A percentile compares a stretch with the other conserved stretches of the same genome.
Conservation (phyloP, 176 grass and related monocot species). For the Areca catechu region DNA sequence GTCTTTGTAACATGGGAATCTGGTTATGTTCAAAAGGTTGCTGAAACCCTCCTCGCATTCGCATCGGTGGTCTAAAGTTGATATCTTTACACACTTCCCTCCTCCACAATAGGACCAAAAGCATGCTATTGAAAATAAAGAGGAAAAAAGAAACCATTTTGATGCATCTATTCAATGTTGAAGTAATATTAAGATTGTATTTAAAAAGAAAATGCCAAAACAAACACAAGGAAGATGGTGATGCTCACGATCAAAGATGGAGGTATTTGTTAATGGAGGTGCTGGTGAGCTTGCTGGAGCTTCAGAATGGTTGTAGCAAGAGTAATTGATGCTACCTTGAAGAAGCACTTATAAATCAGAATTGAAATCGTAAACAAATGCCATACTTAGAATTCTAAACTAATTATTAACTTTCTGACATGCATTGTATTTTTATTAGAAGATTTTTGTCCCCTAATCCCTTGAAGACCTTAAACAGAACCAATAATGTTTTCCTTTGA, state of each 20-base stretch:
- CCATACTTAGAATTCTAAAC: background rate
- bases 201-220: background rate
- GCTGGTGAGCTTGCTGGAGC: constrained; percentile 17
- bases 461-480: no score
- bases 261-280: constrained; percentile 26
- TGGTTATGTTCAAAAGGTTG: constrained; percentile 68
- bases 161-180: background rate
- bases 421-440: no score
- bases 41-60: constrained; percentile 48
- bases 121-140: constrained; percentile 35
- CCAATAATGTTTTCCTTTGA: no score
- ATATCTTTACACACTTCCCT: constrained; percentile 47
- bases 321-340: constrained; percentile 58
- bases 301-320: constrained; percentile 37
- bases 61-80: constrained; percentile 47
- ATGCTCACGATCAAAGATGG: constrained; percentile 47
- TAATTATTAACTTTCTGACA: background rate
- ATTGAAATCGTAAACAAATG: background rate
- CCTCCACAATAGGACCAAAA: constrained; percentile 53
- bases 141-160: background rate
- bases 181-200: background rate
- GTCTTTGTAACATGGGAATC: constrained; percentile 55
- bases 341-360: background rate
- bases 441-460: no score
- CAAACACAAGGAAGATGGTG: background rate